Base-by-base conservation (phyloP, 768 basidiomycete species). In the Leucocoprinus leucothites region DNA sequence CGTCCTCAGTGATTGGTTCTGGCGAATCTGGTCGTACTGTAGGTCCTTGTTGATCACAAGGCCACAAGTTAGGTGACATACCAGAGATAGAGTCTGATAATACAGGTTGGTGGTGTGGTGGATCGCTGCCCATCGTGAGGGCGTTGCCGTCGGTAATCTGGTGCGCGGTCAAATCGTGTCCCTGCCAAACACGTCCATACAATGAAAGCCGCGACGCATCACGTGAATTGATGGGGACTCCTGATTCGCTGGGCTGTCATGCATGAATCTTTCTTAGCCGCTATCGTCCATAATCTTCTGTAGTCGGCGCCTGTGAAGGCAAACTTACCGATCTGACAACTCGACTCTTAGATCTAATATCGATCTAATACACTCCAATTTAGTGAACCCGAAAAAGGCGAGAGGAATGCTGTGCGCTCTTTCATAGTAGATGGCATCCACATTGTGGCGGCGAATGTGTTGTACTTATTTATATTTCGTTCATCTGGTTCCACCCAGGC, bases 81-180 rank as follows among this genome's bases (percentile, higher is more conserved):
- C 74, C 62, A 57, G 81, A 78, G 53, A 84, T 74, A 40, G 83
- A 78, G 58, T 85, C 84, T 34, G 79, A 80, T 44, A 86, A 71
- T 6, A 75, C 71, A 24, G 84, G 73, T 8, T 22, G 74, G 65
- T 3, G 72, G 74, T 38, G 57, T 40, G 48, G 58, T 57, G 41
- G 57, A 53, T 41, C 41, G 41, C 36, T 57, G 42, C 47, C 57
- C 59, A 60, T 62, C 45, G 56, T 57, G 31, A 11, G 26, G 47
- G 8, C 42, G 38, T 55, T 53, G 51, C 21, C n/a, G 38, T 48
- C 53, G 21, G 38, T 48, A 47, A 55, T 55, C 53, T 38, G 38
- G 45, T 34, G 47, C 47, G 31, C 48, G n/a, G 36, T 19, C 57
- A 52, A 52, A 53, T 57, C 56, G 57, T 57, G 57, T 53, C 50